Evolutionary conservation across 441 rosid species (phyloP), one percentile per base, ranked within the genome.

Genomic region (Bruguiera hainesii): DNA sequence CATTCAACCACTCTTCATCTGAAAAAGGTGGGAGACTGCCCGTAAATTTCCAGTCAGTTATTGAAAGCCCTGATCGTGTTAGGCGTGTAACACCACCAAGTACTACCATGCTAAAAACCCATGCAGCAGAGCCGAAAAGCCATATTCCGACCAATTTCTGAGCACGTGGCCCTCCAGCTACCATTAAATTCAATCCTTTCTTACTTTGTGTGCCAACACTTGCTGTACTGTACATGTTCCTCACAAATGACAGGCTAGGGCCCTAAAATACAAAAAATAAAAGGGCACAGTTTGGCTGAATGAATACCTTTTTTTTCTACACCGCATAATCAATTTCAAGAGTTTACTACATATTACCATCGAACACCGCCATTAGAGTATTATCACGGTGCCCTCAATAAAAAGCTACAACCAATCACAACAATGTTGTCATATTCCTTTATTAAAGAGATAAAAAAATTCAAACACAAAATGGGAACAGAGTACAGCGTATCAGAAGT

Each of bases 21-120:
- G 98, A 81, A 11, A 89, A 70, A 70, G 98, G 97, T 76, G 96
- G 98, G 64, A 89, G 92, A 52, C 78, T 69, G 18, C 98, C 97
- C 0, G 91, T 55, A 73, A 94, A 91, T 79, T 91, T 91, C 99
- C 98, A 91, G 59, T 91, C 99, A 59, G 98, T 91, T 97, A 94
- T 91, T 3, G 99, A 91, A 66, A 94, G 94, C 71, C 97, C 98
- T 60, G 97, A 94, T 37, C 97, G 84, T 15, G 97, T 91, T 59
- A 94, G 83, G 28, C 97, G 82, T 5, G 99, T 91, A 5, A 85
- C 76, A 60, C 98, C 97, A 52, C 99, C 99, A 46, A 91, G 83
- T 15, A 94, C 71, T 60, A 94, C 97, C 99, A 89, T 88, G 69
- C 89, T 94, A 72, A 89, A 91, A 35, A 89, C 96, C 97, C 96